Evolutionary conservation across 169 alveolate species (phyloP), one percentile per base, ranked within the genome.

Genomic region (Amoebophrya sp.): DNA sequence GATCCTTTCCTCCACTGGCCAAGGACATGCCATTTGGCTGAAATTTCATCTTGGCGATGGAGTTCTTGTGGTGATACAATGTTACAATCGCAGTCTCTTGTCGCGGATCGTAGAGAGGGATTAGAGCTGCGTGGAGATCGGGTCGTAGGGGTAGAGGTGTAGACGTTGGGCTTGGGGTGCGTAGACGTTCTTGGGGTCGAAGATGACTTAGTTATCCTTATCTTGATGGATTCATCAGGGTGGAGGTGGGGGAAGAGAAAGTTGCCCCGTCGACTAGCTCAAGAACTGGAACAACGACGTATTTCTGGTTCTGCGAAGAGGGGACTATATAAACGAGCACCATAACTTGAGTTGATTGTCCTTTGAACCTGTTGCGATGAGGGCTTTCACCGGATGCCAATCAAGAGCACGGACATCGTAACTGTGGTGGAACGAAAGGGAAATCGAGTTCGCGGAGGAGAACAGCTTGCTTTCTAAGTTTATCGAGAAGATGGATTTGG

Each of bases 81-180:
- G 83, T 65, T 36, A 65, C 83, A 36, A 65, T 65, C 36, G 83
- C 83, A 10, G 83, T 26, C 83, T 65, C 83, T 26, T 12, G 12
- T 36, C 83, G 83, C 83, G 83, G 83, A 36, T 65, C 83, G 83
- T 65, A 65, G n/a, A n/a, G n/a, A n/a, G n/a, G n/a, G n/a, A n/a
- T n/a, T n/a, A n/a, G n/a, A n/a, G n/a, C n/a, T n/a, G n/a, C n/a
- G n/a, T n/a, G n/a, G n/a, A n/a, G n/a, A n/a, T n/a, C n/a, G n/a
- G n/a, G n/a, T n/a, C n/a, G n/a, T n/a, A n/a, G n/a, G n/a, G n/a
- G n/a, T n/a, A n/a, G n/a, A n/a, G n/a, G n/a, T n/a, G n/a, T n/a
- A n/a, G n/a, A n/a, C n/a, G n/a, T n/a, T n/a, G n/a, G n/a, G n/a
- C n/a, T n/a, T n/a, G n/a, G n/a, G n/a, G n/a, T n/a, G n/a, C n/a